These are phyloP conservation scores for Taphrina pruni DNA, from an alignment of 1,139 yeast species.

Conservation along the genomic window DNA sequence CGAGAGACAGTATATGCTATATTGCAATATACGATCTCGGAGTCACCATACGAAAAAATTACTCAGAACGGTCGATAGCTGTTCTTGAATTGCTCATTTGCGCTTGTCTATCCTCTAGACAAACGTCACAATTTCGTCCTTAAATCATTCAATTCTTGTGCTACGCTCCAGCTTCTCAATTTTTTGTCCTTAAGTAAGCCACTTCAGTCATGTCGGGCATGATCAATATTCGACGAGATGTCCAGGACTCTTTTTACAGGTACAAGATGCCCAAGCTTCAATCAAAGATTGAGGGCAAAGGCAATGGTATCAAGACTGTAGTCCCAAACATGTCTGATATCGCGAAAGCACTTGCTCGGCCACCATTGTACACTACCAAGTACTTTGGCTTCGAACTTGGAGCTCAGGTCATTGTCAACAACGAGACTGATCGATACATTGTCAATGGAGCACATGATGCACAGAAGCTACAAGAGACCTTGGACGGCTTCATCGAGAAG, in stretches of 20 bases:
- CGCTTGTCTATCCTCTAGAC: conserved; percentile 3
- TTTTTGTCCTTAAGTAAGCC: background rate
- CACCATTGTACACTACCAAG: conserved; percentile 84
- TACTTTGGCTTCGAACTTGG: conserved; percentile 97
- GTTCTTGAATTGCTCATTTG: conserved; percentile 3
- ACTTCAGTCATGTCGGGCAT: conserved; percentile 65
- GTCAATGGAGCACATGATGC: conserved; percentile 97
- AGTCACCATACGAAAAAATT: conserved; percentile 29
- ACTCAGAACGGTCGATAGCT: conserved; percentile 28
- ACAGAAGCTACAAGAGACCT: conserved; percentile 83
- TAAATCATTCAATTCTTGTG: background rate
- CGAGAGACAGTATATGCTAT: conserved; percentile 36
- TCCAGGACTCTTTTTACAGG: conserved; percentile 97
- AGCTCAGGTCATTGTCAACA: conserved; percentile 87
- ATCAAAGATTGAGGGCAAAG: conserved; percentile 97
- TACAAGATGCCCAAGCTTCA: conserved; percentile 98
- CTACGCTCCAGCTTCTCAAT: background rate
- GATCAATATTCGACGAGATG: conserved; percentile 94
- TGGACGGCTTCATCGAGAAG: conserved; percentile 91
- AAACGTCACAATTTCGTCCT: background rate
- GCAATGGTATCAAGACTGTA: conserved; percentile 98
- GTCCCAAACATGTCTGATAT: conserved; percentile 89
- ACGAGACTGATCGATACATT: conserved; percentile 80
- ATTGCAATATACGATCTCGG: conserved; percentile 14
- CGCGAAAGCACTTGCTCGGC: conserved; percentile 92